Base-by-base conservation (phyloP, 2,329 filamentous ascomycete species). In the Fusarium mundagurra region DNA sequence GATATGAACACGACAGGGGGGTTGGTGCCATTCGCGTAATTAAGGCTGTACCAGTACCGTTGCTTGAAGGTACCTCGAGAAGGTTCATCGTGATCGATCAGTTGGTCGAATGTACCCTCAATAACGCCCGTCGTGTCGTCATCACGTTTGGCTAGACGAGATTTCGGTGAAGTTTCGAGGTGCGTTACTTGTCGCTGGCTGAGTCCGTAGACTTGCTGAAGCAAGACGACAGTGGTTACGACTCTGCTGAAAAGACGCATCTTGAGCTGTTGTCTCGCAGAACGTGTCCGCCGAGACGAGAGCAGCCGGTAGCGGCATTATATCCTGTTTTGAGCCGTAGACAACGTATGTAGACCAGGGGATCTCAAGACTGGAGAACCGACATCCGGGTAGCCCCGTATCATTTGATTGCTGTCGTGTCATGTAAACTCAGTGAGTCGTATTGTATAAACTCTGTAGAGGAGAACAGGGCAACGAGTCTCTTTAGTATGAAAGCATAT, bases 31-130 rank as follows among this genome's bases (percentile, higher is more conserved):
- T 65, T 65, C 18, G 59, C 45, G 31, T 65, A 65, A 16, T 47
- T 53, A 5, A 65, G 38, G n/a, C 62, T 63, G 12, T 64, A 65
- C 62, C 59, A 65, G 45, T 64, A 65, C 14, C 62, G 44, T 4
- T 64, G 62, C 38, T 64, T 48, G 22, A 65, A 65, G 2, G 62
- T 64, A 3, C 62, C 62, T 7, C 41, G 14, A 6, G 62, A 65
- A 27, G 59, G 58, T 7, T 64, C 50, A 17, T 44, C 44, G 27
- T 65, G 62, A 10, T 65, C 45, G 17, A 65, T 54, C 17, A 54
- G 27, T 39, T 65, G 59, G 33, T 65, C 45, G 18, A 65, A 65
- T 16, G 48, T 24, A 8, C 59, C 45, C 5, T 17, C 18, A 14
- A 64, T 5, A 6, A 65, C 62, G 48, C 58, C 44, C 13, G 44